Percentiles rank a stretch among this genome's conserved stretches.
These are phyloP conservation scores for Sporisorium graminicola DNA, from an alignment of 1,284 basidiomycete species.

Conservation along the genomic window DNA sequence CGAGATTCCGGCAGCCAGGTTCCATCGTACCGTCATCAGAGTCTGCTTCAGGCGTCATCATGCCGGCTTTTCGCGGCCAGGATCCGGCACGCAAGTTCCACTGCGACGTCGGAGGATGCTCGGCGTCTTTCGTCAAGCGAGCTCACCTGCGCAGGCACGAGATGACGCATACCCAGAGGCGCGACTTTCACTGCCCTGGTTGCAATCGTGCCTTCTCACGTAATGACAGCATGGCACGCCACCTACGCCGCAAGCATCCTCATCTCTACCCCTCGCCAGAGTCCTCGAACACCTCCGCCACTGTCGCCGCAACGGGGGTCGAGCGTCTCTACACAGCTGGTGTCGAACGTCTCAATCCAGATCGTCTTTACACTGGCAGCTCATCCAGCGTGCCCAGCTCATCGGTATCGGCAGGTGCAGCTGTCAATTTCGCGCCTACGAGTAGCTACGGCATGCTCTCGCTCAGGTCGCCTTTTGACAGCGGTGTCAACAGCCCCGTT, in stretches of 20 bases:
- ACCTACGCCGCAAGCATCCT: slow-evolving; percentile 46
- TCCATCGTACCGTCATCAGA: neutral
- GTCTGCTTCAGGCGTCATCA: slow-evolving; percentile 3
- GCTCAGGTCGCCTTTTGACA: slow-evolving; percentile 24
- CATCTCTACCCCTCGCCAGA: slow-evolving; percentile 31
- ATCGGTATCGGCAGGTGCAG: neutral
- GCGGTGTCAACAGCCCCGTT: slow-evolving; percentile 1
- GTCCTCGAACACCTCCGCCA: neutral
- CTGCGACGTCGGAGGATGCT: slow-evolving; percentile 40
- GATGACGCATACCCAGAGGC: slow-evolving; percentile 47
- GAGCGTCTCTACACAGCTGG: slow-evolving; percentile 26
- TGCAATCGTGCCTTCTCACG: slow-evolving; percentile 43
- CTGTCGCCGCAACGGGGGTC: neutral
- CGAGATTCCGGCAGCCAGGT: neutral
- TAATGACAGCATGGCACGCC: slow-evolving; percentile 49
- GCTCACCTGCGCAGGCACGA: slow-evolving; percentile 48
- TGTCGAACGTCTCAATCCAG: too few relatives aligned
- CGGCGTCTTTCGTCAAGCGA: slow-evolving; percentile 48
- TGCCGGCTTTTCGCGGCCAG: slow-evolving; percentile 41
- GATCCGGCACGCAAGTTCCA: slow-evolving; percentile 38
- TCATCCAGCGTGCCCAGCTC: neutral
- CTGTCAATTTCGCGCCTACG: slow-evolving; percentile 4
- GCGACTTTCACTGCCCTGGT: slow-evolving; percentile 43
- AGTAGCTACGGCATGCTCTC: slow-evolving; percentile 18
- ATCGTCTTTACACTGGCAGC: slow-evolving; percentile 15